These are phyloP conservation scores for Candida mattraensis DNA, from an alignment of 805 yeast species.

Conservation along the genomic window DNA sequence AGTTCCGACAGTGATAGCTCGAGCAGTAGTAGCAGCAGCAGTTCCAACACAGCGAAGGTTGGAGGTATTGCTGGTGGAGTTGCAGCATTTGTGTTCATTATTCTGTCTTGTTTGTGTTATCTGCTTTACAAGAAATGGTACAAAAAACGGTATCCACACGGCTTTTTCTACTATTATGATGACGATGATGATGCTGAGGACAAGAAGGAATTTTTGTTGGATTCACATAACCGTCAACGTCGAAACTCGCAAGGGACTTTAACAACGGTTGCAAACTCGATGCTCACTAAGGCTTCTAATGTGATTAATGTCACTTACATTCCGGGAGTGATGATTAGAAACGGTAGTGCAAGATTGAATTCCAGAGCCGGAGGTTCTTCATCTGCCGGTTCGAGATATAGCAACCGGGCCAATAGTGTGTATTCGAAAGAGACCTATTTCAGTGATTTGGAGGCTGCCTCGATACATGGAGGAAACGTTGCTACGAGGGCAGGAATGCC, in stretches of 20 bases:
- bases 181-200: constrained; percentile 27
- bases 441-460: constrained; percentile 34
- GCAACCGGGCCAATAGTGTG: constrained; percentile 26
- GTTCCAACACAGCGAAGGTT: constrained; percentile 28
- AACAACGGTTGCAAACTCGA: constrained; percentile 53
- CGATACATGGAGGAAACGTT: constrained; percentile 33
- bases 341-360: constrained; percentile 30
- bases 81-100: constrained; percentile 53
- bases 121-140: constrained; percentile 45
- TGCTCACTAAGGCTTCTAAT: constrained; percentile 79
- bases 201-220: constrained; percentile 21
- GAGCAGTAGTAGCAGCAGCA: constrained; percentile 11
- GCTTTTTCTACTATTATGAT: constrained; percentile 32
- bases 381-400: constrained; percentile 18
- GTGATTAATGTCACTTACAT: constrained; percentile 89
- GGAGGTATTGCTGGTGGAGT: constrained; percentile 77
- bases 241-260: constrained; percentile 28
- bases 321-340: constrained; percentile 83
- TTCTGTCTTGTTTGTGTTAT: constrained; percentile 37
- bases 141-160: constrained; percentile 35
- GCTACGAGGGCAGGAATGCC: constrained; percentile 31
- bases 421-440: constrained; percentile 35
- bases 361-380: constrained; percentile 15
- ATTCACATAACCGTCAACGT: constrained; percentile 18
- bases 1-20: no score